A percentile compares a stretch with the other conserved stretches of the same genome.
These are phyloP conservation scores for Selaginella moellendorffii DNA, from an alignment of 75 land plant species.

Conservation along the genomic window DNA sequence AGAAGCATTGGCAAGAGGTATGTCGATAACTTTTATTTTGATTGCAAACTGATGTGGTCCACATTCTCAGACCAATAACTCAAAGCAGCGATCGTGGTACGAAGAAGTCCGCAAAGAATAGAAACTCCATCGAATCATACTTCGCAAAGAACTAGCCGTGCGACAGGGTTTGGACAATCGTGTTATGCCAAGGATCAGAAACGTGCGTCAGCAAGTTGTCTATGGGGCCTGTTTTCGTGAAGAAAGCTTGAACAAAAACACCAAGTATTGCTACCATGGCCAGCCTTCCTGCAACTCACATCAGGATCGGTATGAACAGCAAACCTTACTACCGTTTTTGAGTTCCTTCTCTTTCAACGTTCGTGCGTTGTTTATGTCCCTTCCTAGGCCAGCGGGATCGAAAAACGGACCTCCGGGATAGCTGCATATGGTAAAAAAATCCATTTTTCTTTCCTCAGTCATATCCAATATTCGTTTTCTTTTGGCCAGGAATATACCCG, in stretches of 20 bases:
- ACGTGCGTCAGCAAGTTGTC: constrained; percentile 74
- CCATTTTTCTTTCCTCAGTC: background rate
- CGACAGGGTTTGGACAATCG: constrained; percentile 48
- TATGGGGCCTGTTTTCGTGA: constrained; percentile 67
- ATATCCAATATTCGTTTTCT: background rate
- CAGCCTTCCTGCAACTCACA: constrained; percentile 64
- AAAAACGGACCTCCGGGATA: constrained; percentile 88
- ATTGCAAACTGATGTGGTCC: too few species aligned
- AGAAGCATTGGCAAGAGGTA: too few species aligned
- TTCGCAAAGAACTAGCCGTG: too few species aligned
- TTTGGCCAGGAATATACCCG: constrained; percentile 35
- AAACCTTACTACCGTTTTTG: constrained; percentile 82
- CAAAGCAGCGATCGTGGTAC: too few species aligned
- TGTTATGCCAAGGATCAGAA: constrained; percentile 61
- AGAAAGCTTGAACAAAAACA: constrained; percentile 50
- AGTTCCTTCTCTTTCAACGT: constrained; percentile 65
- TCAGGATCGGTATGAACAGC: too few species aligned
- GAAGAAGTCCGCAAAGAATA: too few species aligned
- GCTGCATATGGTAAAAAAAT: constrained; percentile 25
- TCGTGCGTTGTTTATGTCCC: constrained; percentile 28
- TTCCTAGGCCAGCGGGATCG: constrained; percentile 65
- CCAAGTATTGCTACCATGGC: constrained; percentile 95
- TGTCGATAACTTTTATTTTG: too few species aligned
- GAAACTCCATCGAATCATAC: too few species aligned
- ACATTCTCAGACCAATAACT: too few species aligned